Conservation (phyloP, 2,329 filamentous ascomycete species). For the Fusarium dimerum region DNA sequence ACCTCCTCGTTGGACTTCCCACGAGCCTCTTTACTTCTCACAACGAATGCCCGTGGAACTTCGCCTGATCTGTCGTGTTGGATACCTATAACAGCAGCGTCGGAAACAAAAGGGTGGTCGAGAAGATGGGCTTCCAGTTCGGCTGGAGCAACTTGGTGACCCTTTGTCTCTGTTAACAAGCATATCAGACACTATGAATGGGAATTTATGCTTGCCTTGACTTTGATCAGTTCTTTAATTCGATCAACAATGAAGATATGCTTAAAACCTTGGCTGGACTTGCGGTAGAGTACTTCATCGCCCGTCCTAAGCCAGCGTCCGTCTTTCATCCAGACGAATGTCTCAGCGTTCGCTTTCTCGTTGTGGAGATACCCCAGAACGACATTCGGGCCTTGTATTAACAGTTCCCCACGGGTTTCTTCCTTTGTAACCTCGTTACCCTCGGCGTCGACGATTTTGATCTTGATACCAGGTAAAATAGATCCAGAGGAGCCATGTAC, state of each 20-base stretch:
- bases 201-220: slow-evolving; percentile 55
- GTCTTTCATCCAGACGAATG: slow-evolving; percentile 67
- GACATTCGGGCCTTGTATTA: slow-evolving; percentile 75
- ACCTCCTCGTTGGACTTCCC: slow-evolving; percentile 56
- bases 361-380: slow-evolving; percentile 86
- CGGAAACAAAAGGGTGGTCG: slow-evolving; percentile 68
- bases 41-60: slow-evolving; percentile 63
- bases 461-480: slow-evolving; percentile 63
- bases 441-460: slow-evolving; percentile 64
- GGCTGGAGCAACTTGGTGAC: slow-evolving; percentile 76
- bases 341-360: slow-evolving; percentile 77
- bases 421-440: slow-evolving; percentile 68
- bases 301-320: slow-evolving; percentile 80
- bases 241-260: slow-evolving; percentile 85
- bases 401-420: slow-evolving; percentile 76
- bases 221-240: slow-evolving; percentile 70
- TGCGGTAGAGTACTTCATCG: slow-evolving; percentile 74
- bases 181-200: neutral
- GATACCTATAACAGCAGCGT: slow-evolving; percentile 74
- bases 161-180: slow-evolving; percentile 46
- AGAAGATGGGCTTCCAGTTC: slow-evolving; percentile 77
- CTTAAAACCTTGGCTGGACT: slow-evolving; percentile 66
- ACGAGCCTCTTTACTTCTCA: slow-evolving; percentile 45
- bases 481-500: slow-evolving; percentile 71
- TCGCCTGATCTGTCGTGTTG: slow-evolving; percentile 60